A percentile compares a stretch with the other conserved stretches of the same genome.
Conservation (phyloP, 768 basidiomycete species). For the Boletus pseudo-olivaceus region DNA sequence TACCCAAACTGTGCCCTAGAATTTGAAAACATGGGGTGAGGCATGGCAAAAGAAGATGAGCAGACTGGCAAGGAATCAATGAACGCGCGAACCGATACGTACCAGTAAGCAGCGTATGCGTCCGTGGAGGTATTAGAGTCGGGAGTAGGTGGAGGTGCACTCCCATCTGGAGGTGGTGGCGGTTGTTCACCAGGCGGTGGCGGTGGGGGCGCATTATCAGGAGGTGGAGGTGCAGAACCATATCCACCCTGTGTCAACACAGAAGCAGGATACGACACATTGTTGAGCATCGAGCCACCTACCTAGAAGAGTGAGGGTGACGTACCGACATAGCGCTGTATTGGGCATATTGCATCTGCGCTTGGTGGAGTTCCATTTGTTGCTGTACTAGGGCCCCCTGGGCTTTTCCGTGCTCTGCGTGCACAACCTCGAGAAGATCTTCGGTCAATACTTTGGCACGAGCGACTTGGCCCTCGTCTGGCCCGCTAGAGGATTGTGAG, state of each 20-base stretch:
- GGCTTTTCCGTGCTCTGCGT: constrained; percentile 83
- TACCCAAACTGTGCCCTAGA: constrained; percentile 81
- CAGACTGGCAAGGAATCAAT: not conserved
- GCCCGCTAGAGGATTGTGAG: constrained; percentile 44
- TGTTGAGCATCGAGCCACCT: not conserved
- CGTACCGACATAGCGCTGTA: constrained; percentile 61
- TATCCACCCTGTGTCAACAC: constrained; percentile 30
- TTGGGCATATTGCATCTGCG: constrained; percentile 75
- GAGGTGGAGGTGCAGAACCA: constrained; percentile 37
- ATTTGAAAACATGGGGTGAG: not conserved
- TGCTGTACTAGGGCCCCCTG: constrained; percentile 60
- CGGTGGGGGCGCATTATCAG: constrained; percentile 39
- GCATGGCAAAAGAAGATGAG: not conserved
- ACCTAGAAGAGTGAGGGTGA: not conserved
- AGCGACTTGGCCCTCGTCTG: constrained; percentile 82
- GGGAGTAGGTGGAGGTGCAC: constrained; percentile 38
- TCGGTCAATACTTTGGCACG: constrained; percentile 85
- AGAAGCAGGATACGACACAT: not conserved
- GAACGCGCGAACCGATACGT: constrained; percentile 24
- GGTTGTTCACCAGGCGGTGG: constrained; percentile 51
- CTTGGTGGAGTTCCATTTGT: constrained; percentile 85
- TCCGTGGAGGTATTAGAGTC: constrained; percentile 43
- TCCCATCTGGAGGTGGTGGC: constrained; percentile 50
- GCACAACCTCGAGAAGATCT: constrained; percentile 87
- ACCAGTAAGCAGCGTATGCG: constrained; percentile 62